Evolutionary conservation across 176 grass and related monocot genomes (phyloP).

Genomic region (Neostapfia colusana): DNA sequence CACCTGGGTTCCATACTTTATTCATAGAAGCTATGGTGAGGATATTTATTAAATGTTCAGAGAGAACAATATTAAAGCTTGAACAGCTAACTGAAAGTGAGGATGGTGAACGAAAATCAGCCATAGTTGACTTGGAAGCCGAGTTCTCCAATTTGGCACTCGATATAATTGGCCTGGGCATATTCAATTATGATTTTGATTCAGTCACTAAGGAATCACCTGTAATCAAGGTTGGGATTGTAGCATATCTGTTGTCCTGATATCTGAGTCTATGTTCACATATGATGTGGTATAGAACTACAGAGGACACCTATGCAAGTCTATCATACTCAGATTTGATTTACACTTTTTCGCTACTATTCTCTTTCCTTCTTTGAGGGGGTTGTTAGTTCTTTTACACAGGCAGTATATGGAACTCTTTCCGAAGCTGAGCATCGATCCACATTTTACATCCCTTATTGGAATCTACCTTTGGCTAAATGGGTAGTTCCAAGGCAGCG

Average conservation of each 20-base stretch:
- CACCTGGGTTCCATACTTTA: constrained; percentile 86
- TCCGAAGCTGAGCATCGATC: constrained; percentile 97
- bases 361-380: constrained; percentile 3
- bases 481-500: constrained; percentile 90
- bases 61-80: constrained; percentile 85
- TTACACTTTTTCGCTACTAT: constrained; percentile 11
- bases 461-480: constrained; percentile 86
- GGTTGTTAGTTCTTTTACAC: constrained; percentile 14
- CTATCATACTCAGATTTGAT: background rate
- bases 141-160: constrained; percentile 98
- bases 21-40: constrained; percentile 95
- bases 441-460: constrained; percentile 96
- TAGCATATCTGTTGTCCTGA: constrained; percentile 17
- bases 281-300: background rate
- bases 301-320: background rate
- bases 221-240: constrained; percentile 82
- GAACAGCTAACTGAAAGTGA: constrained; percentile 55
- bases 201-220: constrained; percentile 97
- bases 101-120: constrained; percentile 37
- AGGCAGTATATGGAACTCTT: constrained; percentile 98
- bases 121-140: constrained; percentile 80
- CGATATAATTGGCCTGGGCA: constrained; percentile 92
- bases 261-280: constrained; percentile 28
- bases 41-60: constrained; percentile 76
- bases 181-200: constrained; percentile 97